phyloP scores from a whole-genome alignment of 768 basidiomycete species.

The Suillus placidus region DNA sequence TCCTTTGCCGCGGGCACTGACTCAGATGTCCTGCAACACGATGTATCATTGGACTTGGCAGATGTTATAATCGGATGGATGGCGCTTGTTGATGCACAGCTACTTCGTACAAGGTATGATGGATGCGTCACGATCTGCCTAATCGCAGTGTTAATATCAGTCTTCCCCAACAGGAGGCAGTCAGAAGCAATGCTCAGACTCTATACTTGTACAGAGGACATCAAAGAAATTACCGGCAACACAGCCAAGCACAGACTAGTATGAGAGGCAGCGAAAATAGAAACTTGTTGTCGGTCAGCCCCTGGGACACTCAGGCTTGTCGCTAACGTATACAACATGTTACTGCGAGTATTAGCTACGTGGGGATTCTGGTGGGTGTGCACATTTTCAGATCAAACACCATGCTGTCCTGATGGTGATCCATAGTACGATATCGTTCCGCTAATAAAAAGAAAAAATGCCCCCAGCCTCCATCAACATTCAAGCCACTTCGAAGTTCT shows the following conservation, averaged over 20 bases:
- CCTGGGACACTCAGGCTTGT: not conserved
- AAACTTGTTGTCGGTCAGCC: not conserved
- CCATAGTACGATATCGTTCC: not conserved
- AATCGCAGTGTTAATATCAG: not conserved
- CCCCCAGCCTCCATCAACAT: not conserved
- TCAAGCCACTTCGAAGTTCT: constrained; percentile 1
- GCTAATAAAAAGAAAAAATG: not conserved
- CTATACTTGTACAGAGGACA: not conserved
- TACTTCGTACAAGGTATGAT: not conserved
- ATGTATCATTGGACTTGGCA: not conserved
- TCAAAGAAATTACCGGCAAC: not conserved
- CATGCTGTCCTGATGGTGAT: constrained; percentile 7
- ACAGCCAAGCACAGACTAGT: constrained; percentile 1
- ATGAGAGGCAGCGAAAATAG: constrained; percentile 6
- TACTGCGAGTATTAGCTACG: not conserved
- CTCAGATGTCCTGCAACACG: not conserved
- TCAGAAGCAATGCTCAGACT: not conserved
- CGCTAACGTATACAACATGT: not conserved
- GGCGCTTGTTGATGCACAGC: not conserved
- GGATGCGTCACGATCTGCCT: not conserved
- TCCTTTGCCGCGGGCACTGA: not conserved
- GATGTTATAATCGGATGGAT: not conserved
- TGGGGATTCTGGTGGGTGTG: not conserved
- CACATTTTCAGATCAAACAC: not conserved
- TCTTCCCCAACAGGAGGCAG: not conserved